Conservation (phyloP, 78 protist species). For the Anaeramoeba flamelloides region DNA sequence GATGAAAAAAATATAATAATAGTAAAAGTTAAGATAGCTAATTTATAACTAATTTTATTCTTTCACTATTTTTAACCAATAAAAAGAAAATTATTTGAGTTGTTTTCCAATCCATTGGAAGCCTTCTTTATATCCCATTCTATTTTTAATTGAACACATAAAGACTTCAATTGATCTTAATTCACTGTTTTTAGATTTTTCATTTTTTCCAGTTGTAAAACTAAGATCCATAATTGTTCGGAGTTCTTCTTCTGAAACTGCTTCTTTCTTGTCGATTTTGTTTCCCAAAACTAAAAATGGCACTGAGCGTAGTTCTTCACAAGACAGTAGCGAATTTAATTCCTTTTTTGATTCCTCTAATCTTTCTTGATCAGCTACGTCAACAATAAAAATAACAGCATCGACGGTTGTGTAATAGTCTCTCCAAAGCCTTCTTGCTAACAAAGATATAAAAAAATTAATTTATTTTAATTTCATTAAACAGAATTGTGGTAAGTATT, state of each 20-base stretch:
- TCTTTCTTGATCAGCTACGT: conserved; percentile 66
- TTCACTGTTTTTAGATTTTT: conserved; percentile 14
- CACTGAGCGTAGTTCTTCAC: too few species aligned
- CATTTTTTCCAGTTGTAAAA: too few species aligned
- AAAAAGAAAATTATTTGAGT: too few species aligned
- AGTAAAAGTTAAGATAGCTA: too few species aligned
- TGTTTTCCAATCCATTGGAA: too few species aligned
- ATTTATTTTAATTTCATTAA: too few species aligned
- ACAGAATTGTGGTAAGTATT: too few species aligned
- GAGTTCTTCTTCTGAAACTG: conserved; percentile 73
- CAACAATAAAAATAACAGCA: conserved; percentile 89
- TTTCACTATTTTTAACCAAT: too few species aligned
- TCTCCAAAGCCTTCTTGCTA: conserved; percentile 62
- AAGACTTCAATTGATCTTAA: conserved; percentile 88
- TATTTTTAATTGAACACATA: conserved; percentile 82
- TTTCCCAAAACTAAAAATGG: conserved; percentile 97
- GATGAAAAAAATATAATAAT: too few species aligned
- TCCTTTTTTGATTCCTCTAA: conserved; percentile 74
- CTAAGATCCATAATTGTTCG: conserved; percentile 55
- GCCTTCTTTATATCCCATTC: conserved; percentile 88
- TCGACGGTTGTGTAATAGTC: conserved; percentile 77
- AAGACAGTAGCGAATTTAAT: too few species aligned
- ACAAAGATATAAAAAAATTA: too few species aligned
- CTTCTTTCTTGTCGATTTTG: conserved; percentile 84
- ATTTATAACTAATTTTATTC: too few species aligned